phyloP scores from a whole-genome alignment of 164 flowering plant genomes.

The Macadamia integrifolia region DNA sequence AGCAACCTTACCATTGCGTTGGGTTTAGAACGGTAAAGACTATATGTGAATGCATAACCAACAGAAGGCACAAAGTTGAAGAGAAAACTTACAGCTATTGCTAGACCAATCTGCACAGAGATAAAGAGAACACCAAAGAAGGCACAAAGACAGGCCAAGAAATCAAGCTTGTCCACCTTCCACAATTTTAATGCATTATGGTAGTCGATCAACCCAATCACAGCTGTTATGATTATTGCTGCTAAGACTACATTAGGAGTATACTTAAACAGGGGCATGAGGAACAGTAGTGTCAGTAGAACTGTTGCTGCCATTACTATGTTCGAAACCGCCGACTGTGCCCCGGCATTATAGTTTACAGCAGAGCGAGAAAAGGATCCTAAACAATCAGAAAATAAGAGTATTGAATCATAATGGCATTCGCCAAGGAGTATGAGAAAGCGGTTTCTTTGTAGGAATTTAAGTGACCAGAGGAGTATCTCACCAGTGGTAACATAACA shows the following conservation, averaged over 20 bases:
- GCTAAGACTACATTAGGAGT: conserved; percentile 30
- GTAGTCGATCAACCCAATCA: conserved; percentile 33
- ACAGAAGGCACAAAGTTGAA: neutral
- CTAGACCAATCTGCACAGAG: conserved; percentile 34
- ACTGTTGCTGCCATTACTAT: conserved; percentile 34
- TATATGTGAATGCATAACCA: too few relatives aligned
- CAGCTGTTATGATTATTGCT: conserved; percentile 34
- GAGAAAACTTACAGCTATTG: conserved; percentile 27
- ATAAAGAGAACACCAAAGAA: conserved; percentile 36
- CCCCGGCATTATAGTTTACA: conserved; percentile 38
- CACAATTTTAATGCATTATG: conserved; percentile 19
- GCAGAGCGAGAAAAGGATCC: conserved; percentile 44
- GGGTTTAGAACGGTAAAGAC: too few relatives aligned
- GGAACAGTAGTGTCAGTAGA: conserved; percentile 29
- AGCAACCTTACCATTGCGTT: too few relatives aligned
- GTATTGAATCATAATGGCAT: neutral
- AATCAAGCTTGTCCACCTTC: conserved; percentile 40
- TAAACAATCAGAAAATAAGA: neutral
- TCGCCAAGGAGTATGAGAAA: neutral
- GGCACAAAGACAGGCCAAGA: conserved; percentile 29
- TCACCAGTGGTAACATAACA: conserved; percentile 79
- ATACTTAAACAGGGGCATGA: conserved; percentile 32
- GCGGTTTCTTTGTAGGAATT: neutral
- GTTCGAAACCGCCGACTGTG: conserved; percentile 31
- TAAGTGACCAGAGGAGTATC: neutral